Percentiles rank a stretch among this genome's conserved stretches.
These are phyloP conservation scores for Sporopachydermia quercuum DNA, from an alignment of 805 yeast genomes.

Conservation along the genomic window DNA sequence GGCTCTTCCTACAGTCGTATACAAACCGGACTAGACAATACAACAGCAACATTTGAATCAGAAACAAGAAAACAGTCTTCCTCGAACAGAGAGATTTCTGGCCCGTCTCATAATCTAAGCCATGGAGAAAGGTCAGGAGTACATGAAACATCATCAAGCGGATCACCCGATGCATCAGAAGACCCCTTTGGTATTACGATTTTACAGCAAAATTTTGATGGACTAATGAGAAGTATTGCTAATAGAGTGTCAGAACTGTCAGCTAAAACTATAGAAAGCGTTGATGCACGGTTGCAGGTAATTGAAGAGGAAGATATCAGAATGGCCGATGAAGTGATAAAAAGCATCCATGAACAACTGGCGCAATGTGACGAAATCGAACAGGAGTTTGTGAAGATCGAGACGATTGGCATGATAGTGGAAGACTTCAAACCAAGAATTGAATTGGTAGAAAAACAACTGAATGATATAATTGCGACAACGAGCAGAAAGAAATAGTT, in stretches of 20 bases:
- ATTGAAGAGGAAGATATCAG: conserved; percentile 12
- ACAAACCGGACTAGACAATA: too few species aligned
- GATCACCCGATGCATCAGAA: not conserved
- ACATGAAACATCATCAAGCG: too few species aligned
- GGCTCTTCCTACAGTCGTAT: too few species aligned
- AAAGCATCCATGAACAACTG: conserved; percentile 24
- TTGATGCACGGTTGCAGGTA: conserved; percentile 14
- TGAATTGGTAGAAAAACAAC: conserved; percentile 19
- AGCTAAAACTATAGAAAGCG: conserved; percentile 22
- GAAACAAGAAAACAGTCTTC: too few species aligned
- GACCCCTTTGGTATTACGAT: conserved; percentile 42
- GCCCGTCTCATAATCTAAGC: too few species aligned
- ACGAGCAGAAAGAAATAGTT: too few species aligned
- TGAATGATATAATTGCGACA: too few species aligned
- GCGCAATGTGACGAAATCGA: conserved; percentile 35
- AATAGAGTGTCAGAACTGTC: conserved; percentile 37
- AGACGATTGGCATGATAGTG: conserved; percentile 31
- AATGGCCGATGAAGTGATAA: conserved; percentile 25
- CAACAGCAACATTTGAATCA: too few species aligned
- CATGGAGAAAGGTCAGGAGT: too few species aligned
- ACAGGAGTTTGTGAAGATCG: conserved; percentile 34
- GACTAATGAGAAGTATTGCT: conserved; percentile 44
- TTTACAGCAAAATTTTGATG: conserved; percentile 49
- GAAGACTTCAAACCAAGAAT: conserved; percentile 26
- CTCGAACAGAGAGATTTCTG: too few species aligned